A percentile compares a stretch with the other conserved stretches of the same genome.
phyloP scores from a whole-genome alignment of 2,329 filamentous ascomycete species.

The Alternaria incomplexa region DNA sequence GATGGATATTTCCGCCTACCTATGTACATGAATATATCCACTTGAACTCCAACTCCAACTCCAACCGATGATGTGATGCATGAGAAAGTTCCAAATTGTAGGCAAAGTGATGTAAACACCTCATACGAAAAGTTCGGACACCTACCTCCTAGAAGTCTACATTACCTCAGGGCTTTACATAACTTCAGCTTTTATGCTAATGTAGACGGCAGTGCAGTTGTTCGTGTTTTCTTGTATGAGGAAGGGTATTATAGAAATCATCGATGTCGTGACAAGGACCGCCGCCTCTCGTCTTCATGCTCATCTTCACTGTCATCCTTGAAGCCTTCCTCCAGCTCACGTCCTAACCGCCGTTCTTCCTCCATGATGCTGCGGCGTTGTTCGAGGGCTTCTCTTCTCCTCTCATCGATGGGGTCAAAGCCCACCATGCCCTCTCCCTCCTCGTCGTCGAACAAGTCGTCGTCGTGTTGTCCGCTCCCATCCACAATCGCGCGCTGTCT shows the following conservation, averaged over 20 bases:
- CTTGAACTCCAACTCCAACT: conserved; percentile 14
- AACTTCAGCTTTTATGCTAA: not conserved
- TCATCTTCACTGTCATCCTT: conserved; percentile 75
- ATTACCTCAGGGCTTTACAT: not conserved
- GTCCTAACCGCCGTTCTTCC: conserved; percentile 69
- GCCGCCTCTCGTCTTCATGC: conserved; percentile 35
- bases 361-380: conserved; percentile 52
- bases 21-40: conserved; percentile 32
- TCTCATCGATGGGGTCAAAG: conserved; percentile 48
- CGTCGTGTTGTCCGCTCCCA: conserved; percentile 42
- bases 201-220: not conserved
- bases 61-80: not conserved
- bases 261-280: conserved; percentile 23
- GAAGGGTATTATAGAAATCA: conserved; percentile 1
- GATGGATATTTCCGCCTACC: conserved; percentile 24
- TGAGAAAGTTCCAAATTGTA: not conserved
- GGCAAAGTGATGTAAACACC: not conserved
- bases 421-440: conserved; percentile 57
- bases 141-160: not conserved
- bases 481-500: conserved; percentile 35
- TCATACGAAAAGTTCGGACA: not conserved
- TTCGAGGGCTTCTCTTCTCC: conserved; percentile 48
- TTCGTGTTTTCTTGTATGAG: not conserved
- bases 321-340: conserved; percentile 79
- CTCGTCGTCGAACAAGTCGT: conserved; percentile 52